These are phyloP conservation scores for Saccharomycopsis capsularis DNA, from an alignment of 805 yeast genomes.

Conservation along the genomic window DNA sequence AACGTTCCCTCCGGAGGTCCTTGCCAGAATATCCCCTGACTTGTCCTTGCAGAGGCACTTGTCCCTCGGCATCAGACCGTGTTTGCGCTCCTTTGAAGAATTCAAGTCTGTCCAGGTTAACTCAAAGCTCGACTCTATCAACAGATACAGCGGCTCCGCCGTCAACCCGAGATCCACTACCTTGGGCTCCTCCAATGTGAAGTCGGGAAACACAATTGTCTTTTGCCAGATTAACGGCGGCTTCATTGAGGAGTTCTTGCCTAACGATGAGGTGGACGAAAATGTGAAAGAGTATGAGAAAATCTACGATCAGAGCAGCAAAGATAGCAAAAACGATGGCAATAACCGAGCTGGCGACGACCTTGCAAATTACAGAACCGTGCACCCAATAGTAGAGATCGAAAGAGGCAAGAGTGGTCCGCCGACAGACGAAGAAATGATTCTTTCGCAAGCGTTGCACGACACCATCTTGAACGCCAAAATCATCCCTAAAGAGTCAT, in stretches of 20 bases:
- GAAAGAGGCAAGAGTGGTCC: conserved; percentile 71
- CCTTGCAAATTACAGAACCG: conserved; percentile 31
- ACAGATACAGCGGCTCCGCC: conserved; percentile 27
- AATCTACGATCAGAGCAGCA: conserved; percentile 27
- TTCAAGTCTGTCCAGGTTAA: conserved; percentile 49
- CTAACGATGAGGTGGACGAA: conserved; percentile 39
- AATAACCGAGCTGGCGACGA: conserved; percentile 23
- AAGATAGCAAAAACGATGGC: conserved; percentile 24
- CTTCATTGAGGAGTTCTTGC: conserved; percentile 46
- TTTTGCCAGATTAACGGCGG: conserved; percentile 68
- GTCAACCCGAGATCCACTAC: conserved; percentile 31
- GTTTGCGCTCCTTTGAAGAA: conserved; percentile 62
- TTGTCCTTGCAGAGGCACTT: conserved; percentile 73
- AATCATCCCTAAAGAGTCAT: conserved; percentile 42
- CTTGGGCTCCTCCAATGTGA: conserved; percentile 64
- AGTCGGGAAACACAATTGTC: conserved; percentile 65
- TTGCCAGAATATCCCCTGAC: conserved; percentile 83
- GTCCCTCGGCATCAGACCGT: conserved; percentile 69
- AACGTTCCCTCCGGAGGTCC: conserved; percentile 71
- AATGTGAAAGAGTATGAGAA: conserved; percentile 34
- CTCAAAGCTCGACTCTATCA: neutral
- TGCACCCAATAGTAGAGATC: conserved; percentile 72
- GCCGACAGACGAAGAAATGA: conserved; percentile 83
- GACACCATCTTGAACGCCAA: conserved; percentile 55
- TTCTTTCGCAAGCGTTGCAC: conserved; percentile 55